Evolutionary conservation across 2,329 filamentous ascomycete genomes (phyloP).

Genomic region (Calonectria pauciramosa): DNA sequence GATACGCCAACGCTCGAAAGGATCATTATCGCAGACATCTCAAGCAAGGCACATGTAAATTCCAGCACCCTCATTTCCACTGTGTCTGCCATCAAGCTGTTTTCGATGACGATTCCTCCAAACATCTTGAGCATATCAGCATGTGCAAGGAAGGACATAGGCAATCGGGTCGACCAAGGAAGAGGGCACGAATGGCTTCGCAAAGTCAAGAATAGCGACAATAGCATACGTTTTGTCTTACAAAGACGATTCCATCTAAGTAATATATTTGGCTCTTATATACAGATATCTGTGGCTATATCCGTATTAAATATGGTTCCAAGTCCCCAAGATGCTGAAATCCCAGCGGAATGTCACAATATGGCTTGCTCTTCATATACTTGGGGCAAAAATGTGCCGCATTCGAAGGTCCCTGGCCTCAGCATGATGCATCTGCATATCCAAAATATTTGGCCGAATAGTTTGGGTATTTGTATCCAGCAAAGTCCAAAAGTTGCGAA

Average conservation of each 20-base stretch:
- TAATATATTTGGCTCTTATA: background rate
- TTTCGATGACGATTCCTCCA: background rate
- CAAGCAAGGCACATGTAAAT: background rate
- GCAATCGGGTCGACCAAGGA: slow-evolving; percentile 1
- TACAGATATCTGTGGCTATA: background rate
- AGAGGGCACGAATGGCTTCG: background rate
- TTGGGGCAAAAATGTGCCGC: background rate
- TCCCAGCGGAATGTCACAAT: background rate
- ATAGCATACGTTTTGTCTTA: background rate
- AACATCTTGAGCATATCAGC: background rate
- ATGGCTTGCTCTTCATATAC: background rate
- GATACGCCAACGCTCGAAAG: slow-evolving; percentile 6
- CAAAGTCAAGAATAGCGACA: background rate
- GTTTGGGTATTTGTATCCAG: background rate
- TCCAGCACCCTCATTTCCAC: background rate
- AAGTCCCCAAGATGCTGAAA: background rate
- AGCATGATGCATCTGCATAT: background rate
- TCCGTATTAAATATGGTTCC: background rate
- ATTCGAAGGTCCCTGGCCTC: background rate
- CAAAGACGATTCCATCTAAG: background rate
- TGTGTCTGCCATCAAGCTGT: background rate
- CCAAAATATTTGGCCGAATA: background rate
- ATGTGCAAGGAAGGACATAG: slow-evolving; percentile 6
- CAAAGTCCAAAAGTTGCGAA: background rate
- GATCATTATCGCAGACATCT: slow-evolving; percentile 15